Evolutionary conservation across 1,284 basidiomycete genomes (phyloP), one percentile per base, ranked within the genome.

Genomic region (Meripilus lineatus): DNA sequence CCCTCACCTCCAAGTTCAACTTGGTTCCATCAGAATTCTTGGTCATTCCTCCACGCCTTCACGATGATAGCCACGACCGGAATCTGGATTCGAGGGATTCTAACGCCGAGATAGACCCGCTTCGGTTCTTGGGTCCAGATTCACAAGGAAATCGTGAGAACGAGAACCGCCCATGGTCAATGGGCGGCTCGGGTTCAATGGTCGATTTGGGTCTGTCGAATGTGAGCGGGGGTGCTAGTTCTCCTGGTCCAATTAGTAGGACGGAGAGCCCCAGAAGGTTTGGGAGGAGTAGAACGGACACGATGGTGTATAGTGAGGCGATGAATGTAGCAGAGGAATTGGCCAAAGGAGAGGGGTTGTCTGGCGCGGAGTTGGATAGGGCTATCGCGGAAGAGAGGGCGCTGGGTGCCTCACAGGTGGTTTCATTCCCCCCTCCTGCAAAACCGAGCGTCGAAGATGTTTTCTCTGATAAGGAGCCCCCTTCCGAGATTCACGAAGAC

Each of bases 1-100:
- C 83, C 3, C 78, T 98, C 45, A 87, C 86, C 8, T 74, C 79
- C 47, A 80, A 79, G 56, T 96, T 89, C 67, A 81, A 88, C 48
- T 74, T 99, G 32, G 87, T 95, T 2, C 81, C 85, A 0, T 65
- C 75, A 37, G 88, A 90, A 46, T 84, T 93, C 59, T 75, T 94
- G 30, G 83, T 92, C 55, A 91, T 93, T 34, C 89, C 89, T 0
- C 55, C 71, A 21, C 60, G 58, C 36, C 50, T 57, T 50, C 40
- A 49, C 40, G 28, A 42, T 18, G 32, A 42, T 50, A 42, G 52
- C 39, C 53, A 53, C 46, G 59, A 61, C n/a, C 51, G 60, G 15
- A 61, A 66, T 28, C 28, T 30, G n/a, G 28, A 30, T 30, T 63
- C 65, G 11, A 53, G 54, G 25, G 48, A 51, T 11, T 45, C 38